A percentile compares a stretch with the other conserved stretches of the same genome.
These are phyloP conservation scores for Artemisia argyi DNA, from an alignment of 129 eudicot genomes.

Conservation along the genomic window DNA sequence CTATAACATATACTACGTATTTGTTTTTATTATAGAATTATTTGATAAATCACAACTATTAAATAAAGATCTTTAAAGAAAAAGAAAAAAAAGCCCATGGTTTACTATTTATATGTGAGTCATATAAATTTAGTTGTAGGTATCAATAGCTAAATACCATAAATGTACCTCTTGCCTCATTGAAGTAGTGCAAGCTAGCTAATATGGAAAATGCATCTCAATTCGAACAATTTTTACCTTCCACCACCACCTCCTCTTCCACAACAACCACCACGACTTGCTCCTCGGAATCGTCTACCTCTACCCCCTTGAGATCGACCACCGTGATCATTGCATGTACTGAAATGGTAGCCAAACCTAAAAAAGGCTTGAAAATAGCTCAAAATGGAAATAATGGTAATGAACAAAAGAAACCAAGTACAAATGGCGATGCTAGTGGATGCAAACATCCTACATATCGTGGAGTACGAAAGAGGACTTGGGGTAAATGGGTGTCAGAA, in stretches of 20 bases:
- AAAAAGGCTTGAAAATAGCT: slow-evolving; percentile 26
- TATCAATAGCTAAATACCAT: slow-evolving; percentile 30
- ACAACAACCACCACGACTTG: slow-evolving; percentile 8
- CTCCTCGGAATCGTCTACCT: slow-evolving; percentile 21
- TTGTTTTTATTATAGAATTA: slow-evolving; percentile 6
- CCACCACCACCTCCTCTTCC: slow-evolving; percentile 30
- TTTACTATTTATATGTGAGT: slow-evolving; percentile 31
- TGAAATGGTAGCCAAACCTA: slow-evolving; percentile 1
- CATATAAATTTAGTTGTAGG: slow-evolving; percentile 30
- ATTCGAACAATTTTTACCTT: slow-evolving; percentile 20
- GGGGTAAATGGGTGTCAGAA: slow-evolving; percentile 89
- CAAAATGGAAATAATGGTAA: slow-evolving; percentile 37
- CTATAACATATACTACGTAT: no score
- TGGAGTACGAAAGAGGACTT: slow-evolving; percentile 65
- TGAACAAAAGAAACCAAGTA: slow-evolving; percentile 26
- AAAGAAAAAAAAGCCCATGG: slow-evolving; percentile 19
- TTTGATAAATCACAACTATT: neutral
- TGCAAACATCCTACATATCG: slow-evolving; percentile 36
- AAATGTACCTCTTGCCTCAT: slow-evolving; percentile 28
- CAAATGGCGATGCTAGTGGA: slow-evolving; percentile 3
- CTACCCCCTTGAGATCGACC: slow-evolving; percentile 28
- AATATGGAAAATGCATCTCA: slow-evolving; percentile 40
- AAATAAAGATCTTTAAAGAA: neutral
- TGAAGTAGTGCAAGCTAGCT: slow-evolving; percentile 34
- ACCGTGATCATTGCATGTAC: slow-evolving; percentile 5